Percentiles rank a stretch among this genome's conserved stretches.
Conservation (phyloP, 768 basidiomycete species). For the Piloderma croceum region DNA sequence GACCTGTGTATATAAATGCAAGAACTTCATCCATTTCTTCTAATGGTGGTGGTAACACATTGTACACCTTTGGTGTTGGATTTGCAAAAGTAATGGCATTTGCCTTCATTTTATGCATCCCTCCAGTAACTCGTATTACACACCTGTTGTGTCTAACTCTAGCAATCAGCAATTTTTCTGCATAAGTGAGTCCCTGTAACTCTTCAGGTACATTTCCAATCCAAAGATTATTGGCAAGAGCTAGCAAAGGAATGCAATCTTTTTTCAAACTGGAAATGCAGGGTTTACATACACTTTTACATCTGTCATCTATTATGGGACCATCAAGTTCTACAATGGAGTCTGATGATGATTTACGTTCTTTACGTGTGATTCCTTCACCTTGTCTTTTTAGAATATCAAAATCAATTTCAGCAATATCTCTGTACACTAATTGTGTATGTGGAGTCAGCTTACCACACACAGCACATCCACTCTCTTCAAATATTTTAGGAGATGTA, state of each 20-base stretch:
- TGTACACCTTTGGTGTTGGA: constrained; percentile 17
- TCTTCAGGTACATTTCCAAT: constrained; percentile 4
- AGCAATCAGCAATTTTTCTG: constrained; percentile 7
- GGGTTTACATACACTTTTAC: too few relatives aligned
- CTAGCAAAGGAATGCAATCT: background rate
- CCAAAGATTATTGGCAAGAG: constrained; percentile 11
- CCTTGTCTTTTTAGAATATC: too few relatives aligned
- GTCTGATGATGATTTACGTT: too few relatives aligned
- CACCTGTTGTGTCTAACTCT: constrained; percentile 11
- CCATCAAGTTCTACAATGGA: too few relatives aligned
- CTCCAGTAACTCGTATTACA: constrained; percentile 10
- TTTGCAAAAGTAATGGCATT: constrained; percentile 23
- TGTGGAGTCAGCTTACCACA: too few relatives aligned
- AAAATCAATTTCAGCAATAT: too few relatives aligned
- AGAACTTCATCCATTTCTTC: constrained; percentile 18
- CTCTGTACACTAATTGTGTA: too few relatives aligned
- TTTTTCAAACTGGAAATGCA: background rate
- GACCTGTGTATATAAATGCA: constrained; percentile 13
- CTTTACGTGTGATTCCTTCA: too few relatives aligned
- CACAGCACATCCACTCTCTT: too few relatives aligned
- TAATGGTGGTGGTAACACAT: constrained; percentile 14
- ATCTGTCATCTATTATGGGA: too few relatives aligned
- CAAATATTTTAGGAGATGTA: too few relatives aligned
- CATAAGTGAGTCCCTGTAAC: background rate
- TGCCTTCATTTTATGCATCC: constrained; percentile 15